A percentile compares a stretch with the other conserved stretches of the same genome.
phyloP scores from a whole-genome alignment of 768 basidiomycete genomes.

The Hortiboletus flavorubellus region DNA sequence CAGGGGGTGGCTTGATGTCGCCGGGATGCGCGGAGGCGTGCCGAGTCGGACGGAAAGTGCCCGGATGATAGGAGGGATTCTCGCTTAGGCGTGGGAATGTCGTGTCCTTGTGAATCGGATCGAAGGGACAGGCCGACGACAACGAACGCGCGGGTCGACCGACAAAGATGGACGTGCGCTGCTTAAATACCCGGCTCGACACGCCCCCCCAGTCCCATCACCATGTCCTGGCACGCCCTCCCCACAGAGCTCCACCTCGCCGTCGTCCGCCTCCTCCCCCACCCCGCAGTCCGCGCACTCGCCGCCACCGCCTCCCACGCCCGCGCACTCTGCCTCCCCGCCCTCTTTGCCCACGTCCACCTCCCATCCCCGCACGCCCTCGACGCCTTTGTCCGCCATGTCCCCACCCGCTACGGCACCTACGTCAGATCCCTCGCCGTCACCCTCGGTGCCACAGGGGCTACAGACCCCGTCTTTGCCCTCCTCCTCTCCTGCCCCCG shows the following conservation, averaged over 20 bases:
- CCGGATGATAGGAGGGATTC: slow-evolving; percentile 23
- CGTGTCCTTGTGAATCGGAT: slow-evolving; percentile 24
- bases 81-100: background rate
- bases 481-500: slow-evolving; percentile 49
- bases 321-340: slow-evolving; percentile 54
- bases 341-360: slow-evolving; percentile 56
- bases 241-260: slow-evolving; percentile 66
- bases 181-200: slow-evolving; percentile 1
- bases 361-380: slow-evolving; percentile 47
- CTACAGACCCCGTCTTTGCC: slow-evolving; percentile 46
- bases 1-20: background rate
- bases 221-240: slow-evolving; percentile 49
- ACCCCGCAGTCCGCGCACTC: slow-evolving; percentile 43
- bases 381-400: slow-evolving; percentile 49
- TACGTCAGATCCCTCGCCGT: slow-evolving; percentile 50
- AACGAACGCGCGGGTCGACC: background rate
- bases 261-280: slow-evolving; percentile 48
- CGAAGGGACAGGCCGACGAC: slow-evolving; percentile 17
- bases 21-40: slow-evolving; percentile 18
- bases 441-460: slow-evolving; percentile 37
- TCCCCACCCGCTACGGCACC: slow-evolving; percentile 53
- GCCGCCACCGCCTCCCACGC: slow-evolving; percentile 47
- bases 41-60: slow-evolving; percentile 26
- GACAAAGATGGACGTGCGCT: slow-evolving; percentile 18
- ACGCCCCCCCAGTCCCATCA: background rate